phyloP scores from a whole-genome alignment of 345 rosid species.

The Ceriops tagal region DNA sequence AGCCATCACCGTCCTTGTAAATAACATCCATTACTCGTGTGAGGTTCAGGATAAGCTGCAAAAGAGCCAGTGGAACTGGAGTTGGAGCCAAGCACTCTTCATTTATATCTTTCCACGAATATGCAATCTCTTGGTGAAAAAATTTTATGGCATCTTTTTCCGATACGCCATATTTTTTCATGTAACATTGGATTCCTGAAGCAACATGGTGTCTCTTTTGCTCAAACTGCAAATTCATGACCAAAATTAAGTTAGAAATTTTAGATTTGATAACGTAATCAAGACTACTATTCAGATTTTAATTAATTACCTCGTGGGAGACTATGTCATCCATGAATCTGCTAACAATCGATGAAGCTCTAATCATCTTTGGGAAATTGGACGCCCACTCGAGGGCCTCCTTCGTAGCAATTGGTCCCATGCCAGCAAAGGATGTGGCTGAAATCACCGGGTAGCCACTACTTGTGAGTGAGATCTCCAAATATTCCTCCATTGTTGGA shows the following conservation, averaged over 20 bases:
- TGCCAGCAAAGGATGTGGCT: constrained; percentile 6
- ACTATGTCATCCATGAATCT: constrained; percentile 30
- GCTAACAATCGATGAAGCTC: constrained; percentile 1
- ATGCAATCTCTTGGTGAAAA: neutral
- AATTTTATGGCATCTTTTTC: neutral
- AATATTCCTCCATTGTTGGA: constrained; percentile 22
- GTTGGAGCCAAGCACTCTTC: constrained; percentile 1
- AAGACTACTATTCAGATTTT: too few species aligned
- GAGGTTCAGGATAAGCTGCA: neutral
- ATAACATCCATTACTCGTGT: neutral
- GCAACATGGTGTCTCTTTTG: constrained; percentile 12
- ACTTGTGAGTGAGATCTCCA: neutral
- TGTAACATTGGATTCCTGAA: constrained; percentile 12
- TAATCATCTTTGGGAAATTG: constrained; percentile 8
- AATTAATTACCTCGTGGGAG: constrained; percentile 11
- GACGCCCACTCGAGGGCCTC: constrained; percentile 24
- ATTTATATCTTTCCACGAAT: constrained; percentile 18
- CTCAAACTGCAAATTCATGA: neutral
- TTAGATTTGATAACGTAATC: too few species aligned
- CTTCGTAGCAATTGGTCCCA: constrained; percentile 17
- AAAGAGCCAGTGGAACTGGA: neutral
- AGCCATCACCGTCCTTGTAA: constrained; percentile 12
- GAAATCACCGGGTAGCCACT: neutral
- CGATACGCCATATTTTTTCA: constrained; percentile 10
- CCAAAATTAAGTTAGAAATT: too few species aligned